phyloP scores from a whole-genome alignment of 2,329 filamentous ascomycete species.

The Cercospora zeae-maydis region DNA sequence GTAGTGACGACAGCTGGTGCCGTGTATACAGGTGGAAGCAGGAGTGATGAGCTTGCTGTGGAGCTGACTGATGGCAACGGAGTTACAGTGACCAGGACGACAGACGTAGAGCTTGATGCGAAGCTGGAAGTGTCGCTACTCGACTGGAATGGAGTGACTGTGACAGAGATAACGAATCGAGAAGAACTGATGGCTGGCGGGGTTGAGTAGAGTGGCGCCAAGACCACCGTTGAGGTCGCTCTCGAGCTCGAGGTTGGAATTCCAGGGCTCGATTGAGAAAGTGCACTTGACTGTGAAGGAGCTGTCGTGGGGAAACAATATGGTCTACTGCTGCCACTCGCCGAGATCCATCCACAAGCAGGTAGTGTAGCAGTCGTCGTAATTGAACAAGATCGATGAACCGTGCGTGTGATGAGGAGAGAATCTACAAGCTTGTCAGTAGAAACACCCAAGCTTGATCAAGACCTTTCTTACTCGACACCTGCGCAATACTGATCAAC shows the following conservation, averaged over 20 bases:
- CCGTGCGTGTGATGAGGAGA: constrained; percentile 3
- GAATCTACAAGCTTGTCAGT: background rate
- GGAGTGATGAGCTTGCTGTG: background rate
- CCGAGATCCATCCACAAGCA: constrained; percentile 6
- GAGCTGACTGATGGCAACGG: background rate
- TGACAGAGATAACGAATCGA: background rate
- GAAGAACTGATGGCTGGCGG: background rate
- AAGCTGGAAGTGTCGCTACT: background rate
- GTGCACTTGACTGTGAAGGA: background rate
- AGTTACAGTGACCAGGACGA: background rate
- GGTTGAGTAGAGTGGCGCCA: background rate
- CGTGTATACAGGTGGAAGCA: background rate
- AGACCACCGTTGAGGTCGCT: background rate
- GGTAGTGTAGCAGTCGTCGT: constrained; percentile 4
- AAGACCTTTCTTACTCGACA: background rate
- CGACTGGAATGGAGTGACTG: constrained; percentile 4
- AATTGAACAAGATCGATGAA: background rate
- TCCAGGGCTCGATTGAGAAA: background rate
- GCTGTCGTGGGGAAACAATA: constrained; percentile 4
- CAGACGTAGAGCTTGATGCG: background rate
- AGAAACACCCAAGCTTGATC: background rate
- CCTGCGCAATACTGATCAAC: background rate
- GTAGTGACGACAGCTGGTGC: background rate
- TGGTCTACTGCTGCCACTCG: background rate
- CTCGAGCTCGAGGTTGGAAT: background rate